These are phyloP conservation scores for Hamamelis virginiana DNA, from an alignment of 164 flowering plant genomes.

Conservation along the genomic window DNA sequence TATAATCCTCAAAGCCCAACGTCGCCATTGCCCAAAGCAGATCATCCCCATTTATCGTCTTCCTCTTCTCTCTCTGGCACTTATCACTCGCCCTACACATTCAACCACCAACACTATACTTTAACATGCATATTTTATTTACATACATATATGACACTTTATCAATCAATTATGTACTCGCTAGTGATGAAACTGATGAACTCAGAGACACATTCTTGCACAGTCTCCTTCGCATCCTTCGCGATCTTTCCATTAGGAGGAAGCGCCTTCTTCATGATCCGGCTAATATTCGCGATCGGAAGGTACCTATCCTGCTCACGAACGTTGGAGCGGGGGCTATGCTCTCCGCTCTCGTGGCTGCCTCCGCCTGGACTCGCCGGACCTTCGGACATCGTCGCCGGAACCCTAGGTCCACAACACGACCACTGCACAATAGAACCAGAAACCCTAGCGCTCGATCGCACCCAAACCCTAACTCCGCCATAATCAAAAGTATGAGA, in stretches of 20 bases:
- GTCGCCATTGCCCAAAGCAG: constrained; percentile 75
- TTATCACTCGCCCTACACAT: constrained; percentile 55
- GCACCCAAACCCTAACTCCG: constrained; percentile 1
- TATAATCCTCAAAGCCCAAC: constrained; percentile 64
- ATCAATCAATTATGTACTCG: constrained; percentile 45
- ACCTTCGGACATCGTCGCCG: constrained; percentile 40
- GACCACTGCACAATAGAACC: constrained; percentile 14
- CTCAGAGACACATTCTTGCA: constrained; percentile 82
- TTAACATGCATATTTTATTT: too few relatives aligned
- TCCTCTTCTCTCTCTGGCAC: constrained; percentile 69
- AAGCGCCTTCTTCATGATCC: constrained; percentile 81
- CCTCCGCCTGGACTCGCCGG: constrained; percentile 67
- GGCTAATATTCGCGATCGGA: constrained; percentile 76
- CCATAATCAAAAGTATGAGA: neutral
- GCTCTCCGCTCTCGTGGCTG: constrained; percentile 65
- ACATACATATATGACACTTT: too few relatives aligned
- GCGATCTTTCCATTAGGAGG: constrained; percentile 81
- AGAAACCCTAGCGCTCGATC: neutral
- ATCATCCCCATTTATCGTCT: constrained; percentile 67
- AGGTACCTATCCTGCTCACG: constrained; percentile 75
- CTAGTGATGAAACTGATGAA: constrained; percentile 73
- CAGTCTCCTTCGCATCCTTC: constrained; percentile 77
- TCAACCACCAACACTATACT: neutral
- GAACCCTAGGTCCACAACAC: constrained; percentile 42
- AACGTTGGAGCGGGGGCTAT: constrained; percentile 57